phyloP scores from a whole-genome alignment of 495 filamentous ascomycete genomes.

The Penicillium simplicissimum region DNA sequence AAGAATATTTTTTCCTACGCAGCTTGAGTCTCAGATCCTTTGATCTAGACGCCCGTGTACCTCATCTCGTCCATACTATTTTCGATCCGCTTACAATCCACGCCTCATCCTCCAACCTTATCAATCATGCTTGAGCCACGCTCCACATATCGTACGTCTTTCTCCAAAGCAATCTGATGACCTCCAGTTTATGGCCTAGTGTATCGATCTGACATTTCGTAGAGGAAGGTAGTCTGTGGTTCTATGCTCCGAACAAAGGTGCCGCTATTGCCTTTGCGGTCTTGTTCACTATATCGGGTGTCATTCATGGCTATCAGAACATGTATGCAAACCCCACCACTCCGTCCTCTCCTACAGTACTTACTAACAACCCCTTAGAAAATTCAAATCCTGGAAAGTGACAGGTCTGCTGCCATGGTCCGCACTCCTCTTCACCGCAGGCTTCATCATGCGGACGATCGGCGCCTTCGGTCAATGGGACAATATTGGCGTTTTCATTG shows the following conservation, averaged over 20 bases:
- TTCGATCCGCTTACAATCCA: too few relatives aligned
- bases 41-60: not conserved
- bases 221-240: constrained; percentile 59
- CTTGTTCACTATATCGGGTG: constrained; percentile 60
- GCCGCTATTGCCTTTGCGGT: constrained; percentile 68
- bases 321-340: constrained; percentile 36
- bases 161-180: not conserved
- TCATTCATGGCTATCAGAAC: constrained; percentile 63
- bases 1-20: not conserved
- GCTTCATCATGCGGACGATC: constrained; percentile 58
- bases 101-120: not conserved
- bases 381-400: constrained; percentile 52
- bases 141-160: constrained; percentile 17
- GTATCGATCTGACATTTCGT: constrained; percentile 12
- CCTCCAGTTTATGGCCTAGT: not conserved
- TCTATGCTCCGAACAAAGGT: constrained; percentile 74
- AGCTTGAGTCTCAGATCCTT: not conserved
- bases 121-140: constrained; percentile 14
- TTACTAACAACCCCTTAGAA: constrained; percentile 22
- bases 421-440: constrained; percentile 52
- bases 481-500: constrained; percentile 58
- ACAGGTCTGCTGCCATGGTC: constrained; percentile 57
- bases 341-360: not conserved
- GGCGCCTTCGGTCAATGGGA: constrained; percentile 59
- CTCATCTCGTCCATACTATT: not conserved